Conservation (phyloP, 1,139 yeast species). For the Yamadazyma pseudoaaseri region DNA sequence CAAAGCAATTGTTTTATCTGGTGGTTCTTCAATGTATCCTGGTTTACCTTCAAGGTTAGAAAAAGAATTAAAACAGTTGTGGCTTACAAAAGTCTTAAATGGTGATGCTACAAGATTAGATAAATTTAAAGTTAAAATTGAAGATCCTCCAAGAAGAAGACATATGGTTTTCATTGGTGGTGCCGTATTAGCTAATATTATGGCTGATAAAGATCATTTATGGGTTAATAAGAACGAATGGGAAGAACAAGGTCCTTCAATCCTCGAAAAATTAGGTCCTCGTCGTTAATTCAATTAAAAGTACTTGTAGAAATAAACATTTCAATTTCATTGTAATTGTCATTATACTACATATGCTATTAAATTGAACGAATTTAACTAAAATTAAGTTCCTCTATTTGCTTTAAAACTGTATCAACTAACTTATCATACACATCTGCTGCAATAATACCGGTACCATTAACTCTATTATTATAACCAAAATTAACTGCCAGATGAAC, state of each 20-base stretch:
- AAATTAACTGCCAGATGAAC: constrained; percentile 74
- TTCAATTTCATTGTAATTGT: constrained; percentile 1
- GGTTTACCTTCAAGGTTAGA: constrained; percentile 95
- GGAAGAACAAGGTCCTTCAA: constrained; percentile 93
- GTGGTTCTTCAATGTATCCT: constrained; percentile 99
- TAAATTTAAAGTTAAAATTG: constrained; percentile 93
- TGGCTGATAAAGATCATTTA: constrained; percentile 98
- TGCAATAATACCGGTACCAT: constrained; percentile 33
- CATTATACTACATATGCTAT: constrained; percentile 8
- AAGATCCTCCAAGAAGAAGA: constrained; percentile 98
- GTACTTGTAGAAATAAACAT: too few species aligned
- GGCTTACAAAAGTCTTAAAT: constrained; percentile 86
- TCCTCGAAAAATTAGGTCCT: constrained; percentile 89
- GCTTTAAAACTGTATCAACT: constrained; percentile 41
- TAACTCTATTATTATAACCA: constrained; percentile 48
- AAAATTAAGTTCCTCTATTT: constrained; percentile 39
- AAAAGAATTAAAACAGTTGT: constrained; percentile 91
- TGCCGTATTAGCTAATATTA: constrained; percentile 94
- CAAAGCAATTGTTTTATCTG: constrained; percentile 91
- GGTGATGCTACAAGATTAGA: constrained; percentile 85
- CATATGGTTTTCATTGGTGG: constrained; percentile 99
- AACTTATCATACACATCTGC: constrained; percentile 42
- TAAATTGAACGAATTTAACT: too few species aligned
- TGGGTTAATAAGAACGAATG: constrained; percentile 97
- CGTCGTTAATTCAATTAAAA: constrained; percentile 3